Evolutionary conservation across 2,329 filamentous ascomycete genomes (phyloP).

Genomic region (Aureobasidium sp.): DNA sequence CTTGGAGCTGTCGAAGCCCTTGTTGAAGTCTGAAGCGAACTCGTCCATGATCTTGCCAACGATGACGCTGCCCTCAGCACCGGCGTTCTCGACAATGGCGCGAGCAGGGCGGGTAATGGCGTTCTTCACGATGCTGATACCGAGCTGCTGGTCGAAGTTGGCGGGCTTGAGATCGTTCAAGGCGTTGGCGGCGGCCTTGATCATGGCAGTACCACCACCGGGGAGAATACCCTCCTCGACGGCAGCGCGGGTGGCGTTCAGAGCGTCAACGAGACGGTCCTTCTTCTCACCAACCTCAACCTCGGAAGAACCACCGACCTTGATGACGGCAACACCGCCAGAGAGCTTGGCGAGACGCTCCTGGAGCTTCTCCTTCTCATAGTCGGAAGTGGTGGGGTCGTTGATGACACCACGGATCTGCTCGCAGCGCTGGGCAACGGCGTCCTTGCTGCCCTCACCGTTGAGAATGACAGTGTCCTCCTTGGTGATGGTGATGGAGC

Average conservation of each 20-base stretch:
- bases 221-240: slow-evolving; percentile 99
- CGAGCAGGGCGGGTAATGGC: slow-evolving; percentile 93
- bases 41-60: slow-evolving; percentile 98
- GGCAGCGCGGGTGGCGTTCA: slow-evolving; percentile 95
- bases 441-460: slow-evolving; percentile 90
- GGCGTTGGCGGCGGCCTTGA: slow-evolving; percentile 92
- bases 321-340: slow-evolving; percentile 97
- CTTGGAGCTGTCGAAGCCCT: slow-evolving; percentile 92
- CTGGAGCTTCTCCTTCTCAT: slow-evolving; percentile 99
- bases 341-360: slow-evolving; percentile 99
- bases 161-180: slow-evolving; percentile 72
- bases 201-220: slow-evolving; percentile 93
- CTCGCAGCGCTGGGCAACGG: slow-evolving; percentile 90
- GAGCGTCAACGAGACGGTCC: slow-evolving; percentile 95
- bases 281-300: slow-evolving; percentile 99
- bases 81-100: slow-evolving; percentile 96
- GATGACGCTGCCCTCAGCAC: slow-evolving; percentile 88
- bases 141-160: slow-evolving; percentile 99
- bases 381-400: slow-evolving; percentile 91
- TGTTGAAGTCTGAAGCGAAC: slow-evolving; percentile 89
- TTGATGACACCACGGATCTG: slow-evolving; percentile 97
- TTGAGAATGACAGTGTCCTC: slow-evolving; percentile 99
- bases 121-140: slow-evolving; percentile 94
- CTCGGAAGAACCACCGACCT: slow-evolving; percentile 94
- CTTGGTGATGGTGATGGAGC: slow-evolving; percentile 99